Conservation (phyloP, 257 asterid genomes). For the Echites panduratus region DNA sequence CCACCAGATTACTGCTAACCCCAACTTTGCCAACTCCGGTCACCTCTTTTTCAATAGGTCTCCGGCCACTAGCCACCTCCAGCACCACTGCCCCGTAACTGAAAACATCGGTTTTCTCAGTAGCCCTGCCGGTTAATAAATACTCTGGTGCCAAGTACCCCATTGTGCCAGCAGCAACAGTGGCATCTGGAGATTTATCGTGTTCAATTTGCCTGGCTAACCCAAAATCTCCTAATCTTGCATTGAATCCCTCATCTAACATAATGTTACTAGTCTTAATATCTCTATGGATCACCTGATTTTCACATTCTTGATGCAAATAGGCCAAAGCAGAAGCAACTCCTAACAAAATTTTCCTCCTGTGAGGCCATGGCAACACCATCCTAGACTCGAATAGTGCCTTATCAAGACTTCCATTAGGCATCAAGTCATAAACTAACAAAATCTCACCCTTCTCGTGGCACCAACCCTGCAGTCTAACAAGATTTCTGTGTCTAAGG, state of each 20-base stretch:
- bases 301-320: slow-evolving; percentile 79
- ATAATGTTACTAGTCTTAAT: slow-evolving; percentile 71
- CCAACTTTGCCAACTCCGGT: slow-evolving; percentile 39
- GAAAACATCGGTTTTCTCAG: slow-evolving; percentile 69
- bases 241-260: slow-evolving; percentile 81
- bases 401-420: slow-evolving; percentile 77
- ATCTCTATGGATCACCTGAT: slow-evolving; percentile 77
- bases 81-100: slow-evolving; percentile 81
- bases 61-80: slow-evolving; percentile 76
- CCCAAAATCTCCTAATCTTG: slow-evolving; percentile 77
- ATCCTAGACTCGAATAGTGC: slow-evolving; percentile 61
- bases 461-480: slow-evolving; percentile 81
- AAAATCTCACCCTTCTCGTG: slow-evolving; percentile 74
- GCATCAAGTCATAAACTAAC: slow-evolving; percentile 67
- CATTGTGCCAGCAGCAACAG: slow-evolving; percentile 89
- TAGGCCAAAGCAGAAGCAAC: slow-evolving; percentile 79
- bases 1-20: slow-evolving; percentile 50
- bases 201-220: slow-evolving; percentile 70
- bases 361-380: slow-evolving; percentile 51
- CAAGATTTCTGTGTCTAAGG: slow-evolving; percentile 72
- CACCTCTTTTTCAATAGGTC: slow-evolving; percentile 68
- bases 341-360: slow-evolving; percentile 58
- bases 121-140: slow-evolving; percentile 67
- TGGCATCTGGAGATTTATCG: slow-evolving; percentile 72
- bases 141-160: slow-evolving; percentile 87